Evolutionary conservation across 2,329 filamentous ascomycete species (phyloP), one percentile per base, ranked within the genome.

Genomic region (Acrocalymma vagum): DNA sequence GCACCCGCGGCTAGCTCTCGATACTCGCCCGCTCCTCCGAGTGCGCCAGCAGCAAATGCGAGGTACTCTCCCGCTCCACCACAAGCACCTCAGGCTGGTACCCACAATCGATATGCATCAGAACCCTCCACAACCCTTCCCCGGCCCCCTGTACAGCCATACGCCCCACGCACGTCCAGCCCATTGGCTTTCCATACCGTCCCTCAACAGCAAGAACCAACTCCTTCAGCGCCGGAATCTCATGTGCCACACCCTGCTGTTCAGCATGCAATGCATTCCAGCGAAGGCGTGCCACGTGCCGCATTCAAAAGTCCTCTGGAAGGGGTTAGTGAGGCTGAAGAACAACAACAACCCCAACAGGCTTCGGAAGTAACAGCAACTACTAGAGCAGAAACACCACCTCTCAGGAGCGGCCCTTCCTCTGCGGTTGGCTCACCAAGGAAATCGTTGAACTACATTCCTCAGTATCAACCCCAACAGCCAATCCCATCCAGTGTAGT

Each of bases 151-250:
- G 56, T 69, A 10, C 72, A 82, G 45, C 74, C 79, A 4, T 85
- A 84, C 62, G 79, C 82, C 27, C 83, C 83, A 13, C 75, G 83
- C 40, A 85, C 82, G 6, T 85, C 82, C n/a, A 85, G 83, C 62
- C 83, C 83, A 11, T 71, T 86, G 11, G 82, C 82, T 21, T 77
- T 79, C 33, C 78, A 74, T 34, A 67, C 70, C 21, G 31, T 41
- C 29, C 62, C 69, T 17, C 66, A 72, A 9, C 65, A 65, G 9
- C 51, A 54, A 4, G 49, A 58, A 15, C 49, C 58, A 22, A 34
- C 27, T 29, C 16, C 28, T 9, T 25, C 22, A 21, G 40, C 30
- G 21, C 20, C 44, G 11, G 46, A 55, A 20, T 18, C 40, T 9
- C 16, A 42, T 35, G 23, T 25, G n/a, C 33, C 44, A n/a, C 29